phyloP scores from a whole-genome alignment of 2,329 filamentous ascomycete species.

The Calcarisporium arbuscula region DNA sequence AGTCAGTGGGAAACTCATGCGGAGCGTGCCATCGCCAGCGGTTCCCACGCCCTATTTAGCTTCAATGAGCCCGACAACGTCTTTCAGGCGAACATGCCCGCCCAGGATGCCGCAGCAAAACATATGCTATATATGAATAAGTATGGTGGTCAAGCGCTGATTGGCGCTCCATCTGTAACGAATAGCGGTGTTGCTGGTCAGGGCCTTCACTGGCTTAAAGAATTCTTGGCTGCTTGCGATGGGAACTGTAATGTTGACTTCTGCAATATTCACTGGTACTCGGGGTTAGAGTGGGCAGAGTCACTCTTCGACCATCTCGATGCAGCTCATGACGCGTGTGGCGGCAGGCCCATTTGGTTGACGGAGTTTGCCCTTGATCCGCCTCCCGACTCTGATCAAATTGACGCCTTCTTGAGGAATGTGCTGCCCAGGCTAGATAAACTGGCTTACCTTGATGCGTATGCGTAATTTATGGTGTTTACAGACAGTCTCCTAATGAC shows the following conservation, averaged over 20 bases:
- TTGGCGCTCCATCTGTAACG: constrained; percentile 56
- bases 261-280: constrained; percentile 61
- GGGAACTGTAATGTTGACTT: constrained; percentile 57
- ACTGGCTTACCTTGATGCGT: constrained; percentile 45
- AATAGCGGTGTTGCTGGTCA: constrained; percentile 45
- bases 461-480: constrained; percentile 54
- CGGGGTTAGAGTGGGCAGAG: constrained; percentile 35
- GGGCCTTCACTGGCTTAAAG: constrained; percentile 51
- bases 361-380: constrained; percentile 64
- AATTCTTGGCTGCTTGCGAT: constrained; percentile 46
- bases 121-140: constrained; percentile 51
- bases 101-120: constrained; percentile 42
- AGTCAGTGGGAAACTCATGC: constrained; percentile 45
- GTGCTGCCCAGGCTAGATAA: constrained; percentile 43
- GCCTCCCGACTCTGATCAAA: constrained; percentile 35
- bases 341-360: constrained; percentile 50
- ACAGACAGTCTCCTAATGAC: constrained; percentile 37
- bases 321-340: constrained; percentile 38
- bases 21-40: constrained; percentile 43
- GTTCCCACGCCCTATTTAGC: constrained; percentile 52
- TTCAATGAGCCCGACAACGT: constrained; percentile 68
- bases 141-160: constrained; percentile 44
- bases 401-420: constrained; percentile 41
- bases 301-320: constrained; percentile 50
- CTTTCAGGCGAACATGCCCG: constrained; percentile 52